Conservation (phyloP, 345 rosid species). For the Fremontodendron californicum region DNA sequence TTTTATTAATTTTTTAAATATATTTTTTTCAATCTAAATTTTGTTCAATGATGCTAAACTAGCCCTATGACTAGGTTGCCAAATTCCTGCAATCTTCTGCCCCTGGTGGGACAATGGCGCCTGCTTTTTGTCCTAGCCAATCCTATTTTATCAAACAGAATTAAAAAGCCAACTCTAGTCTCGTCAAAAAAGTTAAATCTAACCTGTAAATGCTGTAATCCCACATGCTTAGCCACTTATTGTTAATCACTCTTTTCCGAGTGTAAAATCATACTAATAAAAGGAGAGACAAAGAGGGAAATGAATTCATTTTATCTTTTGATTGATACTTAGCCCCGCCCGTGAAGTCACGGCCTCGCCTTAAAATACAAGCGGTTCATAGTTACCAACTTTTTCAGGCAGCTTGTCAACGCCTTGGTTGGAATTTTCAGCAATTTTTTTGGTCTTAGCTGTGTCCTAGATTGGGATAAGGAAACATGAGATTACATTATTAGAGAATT, state of each 20-base stretch:
- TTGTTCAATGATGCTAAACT: too few relatives aligned
- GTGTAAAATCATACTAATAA: background rate
- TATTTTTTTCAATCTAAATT: too few relatives aligned
- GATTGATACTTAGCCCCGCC: too few relatives aligned
- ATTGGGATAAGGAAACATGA: conserved; percentile 8
- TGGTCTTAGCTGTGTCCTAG: conserved; percentile 13
- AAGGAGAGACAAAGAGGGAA: background rate
- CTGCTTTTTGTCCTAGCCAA: background rate
- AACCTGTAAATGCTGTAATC: too few relatives aligned
- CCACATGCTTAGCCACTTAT: background rate
- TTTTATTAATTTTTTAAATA: too few relatives aligned
- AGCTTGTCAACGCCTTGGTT: conserved; percentile 11
- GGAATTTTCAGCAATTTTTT: background rate
- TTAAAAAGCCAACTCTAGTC: background rate
- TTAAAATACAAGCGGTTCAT: background rate
- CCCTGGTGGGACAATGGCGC: background rate
- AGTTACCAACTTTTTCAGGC: background rate
- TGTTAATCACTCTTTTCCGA: background rate
- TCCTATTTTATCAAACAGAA: background rate
- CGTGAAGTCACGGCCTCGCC: too few relatives aligned
- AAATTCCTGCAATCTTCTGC: background rate
- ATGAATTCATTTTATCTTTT: too few relatives aligned
- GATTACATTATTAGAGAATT: background rate
- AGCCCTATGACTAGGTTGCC: conserved; percentile 8
- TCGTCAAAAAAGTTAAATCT: background rate